Evolutionary conservation across 2,329 filamentous ascomycete genomes (phyloP).

Genomic region (Apiospora marii): DNA sequence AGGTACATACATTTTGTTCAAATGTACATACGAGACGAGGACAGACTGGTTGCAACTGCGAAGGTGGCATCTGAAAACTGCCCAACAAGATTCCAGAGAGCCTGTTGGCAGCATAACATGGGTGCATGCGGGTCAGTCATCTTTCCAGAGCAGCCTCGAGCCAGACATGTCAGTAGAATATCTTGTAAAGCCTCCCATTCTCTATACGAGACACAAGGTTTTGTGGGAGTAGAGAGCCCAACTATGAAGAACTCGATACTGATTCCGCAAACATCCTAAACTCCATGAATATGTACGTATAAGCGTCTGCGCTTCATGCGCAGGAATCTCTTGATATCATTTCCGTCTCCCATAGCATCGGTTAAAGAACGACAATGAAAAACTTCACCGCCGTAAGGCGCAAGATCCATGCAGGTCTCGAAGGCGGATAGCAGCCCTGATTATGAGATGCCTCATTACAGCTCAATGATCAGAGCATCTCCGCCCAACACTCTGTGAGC

Average conservation of each 20-base stretch:
- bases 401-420: not conserved
- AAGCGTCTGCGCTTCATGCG: not conserved
- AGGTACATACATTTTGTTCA: no score
- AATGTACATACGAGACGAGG: no score
- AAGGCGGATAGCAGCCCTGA: not conserved
- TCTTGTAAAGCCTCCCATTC: not conserved
- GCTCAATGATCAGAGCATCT: conserved; percentile 34
- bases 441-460: conserved; percentile 27
- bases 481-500: conserved; percentile 36
- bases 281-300: conserved; percentile 17
- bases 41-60: no score
- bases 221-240: conserved; percentile 6
- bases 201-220: not conserved
- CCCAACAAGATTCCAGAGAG: not conserved
- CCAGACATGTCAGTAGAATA: not conserved
- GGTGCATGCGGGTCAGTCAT: not conserved
- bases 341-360: not conserved
- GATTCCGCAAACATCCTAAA: not conserved
- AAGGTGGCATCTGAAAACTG: no score
- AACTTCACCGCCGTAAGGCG: not conserved
- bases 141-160: not conserved
- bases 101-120: not conserved
- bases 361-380: conserved; percentile 1
- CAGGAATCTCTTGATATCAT: not conserved
- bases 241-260: not conserved